phyloP scores from a whole-genome alignment of 306 rosid genomes.

The Echinosophora koreensis region DNA sequence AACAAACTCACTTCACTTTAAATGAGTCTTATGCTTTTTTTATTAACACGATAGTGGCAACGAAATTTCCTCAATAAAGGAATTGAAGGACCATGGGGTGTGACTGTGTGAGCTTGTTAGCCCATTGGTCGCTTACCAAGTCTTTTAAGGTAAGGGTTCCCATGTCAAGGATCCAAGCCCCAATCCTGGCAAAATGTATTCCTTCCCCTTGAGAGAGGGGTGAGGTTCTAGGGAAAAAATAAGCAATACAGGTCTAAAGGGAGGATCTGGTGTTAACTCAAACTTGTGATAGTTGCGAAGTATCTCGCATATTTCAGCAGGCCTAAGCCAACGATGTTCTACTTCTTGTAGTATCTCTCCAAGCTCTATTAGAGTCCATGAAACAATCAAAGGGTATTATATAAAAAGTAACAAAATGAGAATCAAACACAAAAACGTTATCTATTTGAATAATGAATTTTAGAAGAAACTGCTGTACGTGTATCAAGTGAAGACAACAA shows the following conservation, averaged over 20 bases:
- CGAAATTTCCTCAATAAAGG: not conserved
- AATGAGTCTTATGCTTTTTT: not conserved
- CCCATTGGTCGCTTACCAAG: not conserved
- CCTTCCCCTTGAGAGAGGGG: not conserved
- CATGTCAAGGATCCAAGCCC: not conserved
- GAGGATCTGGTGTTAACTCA: conserved; percentile 66
- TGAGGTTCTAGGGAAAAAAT: not conserved
- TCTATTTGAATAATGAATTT: not conserved
- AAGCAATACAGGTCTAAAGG: conserved; percentile 61
- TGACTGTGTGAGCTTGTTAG: conserved; percentile 12
- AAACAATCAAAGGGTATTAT: conserved; percentile 1
- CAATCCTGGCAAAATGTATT: not conserved
- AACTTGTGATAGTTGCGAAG: conserved; percentile 67
- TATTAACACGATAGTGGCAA: not conserved
- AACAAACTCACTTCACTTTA: not conserved
- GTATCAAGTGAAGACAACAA: conserved; percentile 1
- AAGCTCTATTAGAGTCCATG: conserved; percentile 49
- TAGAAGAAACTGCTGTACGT: not conserved
- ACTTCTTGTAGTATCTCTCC: conserved; percentile 66
- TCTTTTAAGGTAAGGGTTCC: not conserved
- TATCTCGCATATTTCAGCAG: conserved; percentile 76
- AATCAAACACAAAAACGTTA: conserved; percentile 8
- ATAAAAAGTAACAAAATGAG: not conserved
- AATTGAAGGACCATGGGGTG: not conserved
- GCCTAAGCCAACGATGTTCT: conserved; percentile 75